These are phyloP conservation scores for Bryum argenteum DNA, from an alignment of 225 moss, liverwort and hornwort genomes.

Conservation along the genomic window DNA sequence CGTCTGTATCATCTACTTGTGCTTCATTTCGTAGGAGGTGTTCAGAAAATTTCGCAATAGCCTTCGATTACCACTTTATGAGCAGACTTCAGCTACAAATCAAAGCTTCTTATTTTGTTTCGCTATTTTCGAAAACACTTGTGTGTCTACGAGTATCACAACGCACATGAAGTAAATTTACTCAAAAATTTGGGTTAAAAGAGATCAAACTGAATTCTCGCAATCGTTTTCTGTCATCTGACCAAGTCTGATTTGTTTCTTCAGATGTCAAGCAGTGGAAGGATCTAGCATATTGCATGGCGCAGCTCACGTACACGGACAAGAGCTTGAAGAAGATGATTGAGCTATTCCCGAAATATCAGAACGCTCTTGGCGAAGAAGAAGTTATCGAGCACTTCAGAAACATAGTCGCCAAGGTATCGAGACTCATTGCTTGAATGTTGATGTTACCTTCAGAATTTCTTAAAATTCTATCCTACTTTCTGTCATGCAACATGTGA, in stretches of 20 bases:
- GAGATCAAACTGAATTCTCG: not conserved
- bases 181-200: no score
- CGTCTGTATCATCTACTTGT: not conserved
- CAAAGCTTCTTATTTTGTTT: conserved; percentile 13
- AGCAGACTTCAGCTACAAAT: conserved; percentile 3
- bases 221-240: conserved; percentile 23
- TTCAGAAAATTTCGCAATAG: not conserved
- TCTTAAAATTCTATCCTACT: conserved; percentile 10
- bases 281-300: conserved; percentile 83
- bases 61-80: conserved; percentile 3
- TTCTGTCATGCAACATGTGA: conserved; percentile 17
- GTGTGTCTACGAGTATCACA: not conserved
- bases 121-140: conserved; percentile 4
- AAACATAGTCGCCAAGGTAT: conserved; percentile 76
- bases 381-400: conserved; percentile 85
- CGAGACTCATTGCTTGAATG: conserved; percentile 5
- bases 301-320: conserved; percentile 73
- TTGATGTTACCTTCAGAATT: conserved; percentile 10
- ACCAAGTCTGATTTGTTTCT: conserved; percentile 20
- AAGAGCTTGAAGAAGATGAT: conserved; percentile 80
- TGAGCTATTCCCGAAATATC: conserved; percentile 80
- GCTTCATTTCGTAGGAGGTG: conserved; percentile 8
- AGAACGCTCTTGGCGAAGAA: conserved; percentile 83
- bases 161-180: no score
- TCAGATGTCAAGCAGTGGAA: conserved; percentile 92